Base-by-base conservation (phyloP, 345 rosid genomes). In the Xanthoceras sorbifolium region DNA sequence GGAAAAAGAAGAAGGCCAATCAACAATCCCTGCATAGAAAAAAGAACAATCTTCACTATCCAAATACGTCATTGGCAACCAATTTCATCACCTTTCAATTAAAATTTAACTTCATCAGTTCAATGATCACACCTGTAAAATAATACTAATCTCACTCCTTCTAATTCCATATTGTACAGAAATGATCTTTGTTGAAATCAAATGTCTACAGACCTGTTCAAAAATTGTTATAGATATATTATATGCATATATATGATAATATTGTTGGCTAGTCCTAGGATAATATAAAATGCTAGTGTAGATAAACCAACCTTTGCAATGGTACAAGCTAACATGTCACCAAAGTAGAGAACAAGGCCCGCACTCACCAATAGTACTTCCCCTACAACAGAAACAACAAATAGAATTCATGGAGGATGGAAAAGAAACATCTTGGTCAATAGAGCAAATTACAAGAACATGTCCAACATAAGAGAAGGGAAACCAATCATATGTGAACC, bases 281-380 rank as follows among this genome's bases (percentile, higher is more conserved):
- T 62, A 65, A 67, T 46, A 76, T 18, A 76, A 65, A 52, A 25
- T 31, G 55, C 38, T 52, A 60, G 55, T 59, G 72, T 32, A 69
- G 69, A 61, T 69, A 74, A 82, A 64, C 86, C 77, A 82, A 89
- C 98, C 98, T 93, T 92, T 57, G 86, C 64, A 70, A 88, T 78
- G 15, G 97, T 90, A 77, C 88, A 85, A 5, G 94, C 93, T 87
- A 92, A 72, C 88, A 93, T 85, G 84, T 96, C 99, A 32, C 97
- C 97, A 69, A 85, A 89, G 86, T 92, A 92, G 78, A 93, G 93
- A 73, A 96, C 94, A 82, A 96, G 97, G 71, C 98, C 97, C 29
- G 84, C 80, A 68, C 93, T 96, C 69, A 91, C 87, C 71, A 96
- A 76, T 86, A 92, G 97, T 8, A 90, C 86, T 88, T 96, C 99